Evolutionary conservation across 441 rosid genomes (phyloP), one percentile per base, ranked within the genome.

Genomic region (Melastoma candidum): DNA sequence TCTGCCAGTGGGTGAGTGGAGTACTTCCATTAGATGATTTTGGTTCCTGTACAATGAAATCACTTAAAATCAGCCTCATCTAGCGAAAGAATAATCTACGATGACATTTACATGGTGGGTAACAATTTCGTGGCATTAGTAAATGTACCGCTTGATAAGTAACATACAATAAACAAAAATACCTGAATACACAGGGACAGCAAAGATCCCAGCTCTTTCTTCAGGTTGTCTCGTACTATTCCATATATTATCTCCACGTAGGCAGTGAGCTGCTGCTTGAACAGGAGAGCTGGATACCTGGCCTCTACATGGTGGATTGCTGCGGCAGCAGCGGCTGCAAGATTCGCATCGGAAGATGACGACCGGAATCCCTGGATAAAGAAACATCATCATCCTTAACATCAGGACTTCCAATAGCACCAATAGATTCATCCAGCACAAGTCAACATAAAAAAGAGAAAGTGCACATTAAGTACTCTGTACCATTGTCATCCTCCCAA

Each of bases 1-100:
- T 81, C 78, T 92, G 98, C 98, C 98, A 88, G 73, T 88, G 95
- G 71, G 63, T 73, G 55, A 80, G 70, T 60, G 92, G 72, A 71
- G 96, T 89, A 61, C 80, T 74, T 69, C 94, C 97, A 76, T 92
- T 88, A 4, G 97, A 83, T 55, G 87, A 74, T 64, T 95, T 82
- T 5, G 97, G 97, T 48, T 96, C 99, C 99, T 94, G 48, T 65
- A 76, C 55, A 54, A 39, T 17, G 12, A 56, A 39, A 12, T 14
- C 39, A 43, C 46, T 48, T 36, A 24, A 50, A 57, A 51, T 53
- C 39, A 43, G 36, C 7, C 36, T 29, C 36, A 29, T 6, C 22
- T 53, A 56, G 54, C 27, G 48, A 43, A 47, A 47, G 49, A 46
- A 24, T 12, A 49, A 43, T 39, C 36, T 46, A 58, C 47, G 17